Conservation (phyloP, 2,329 filamentous ascomycete genomes). For the Diaporthe helianthi region DNA sequence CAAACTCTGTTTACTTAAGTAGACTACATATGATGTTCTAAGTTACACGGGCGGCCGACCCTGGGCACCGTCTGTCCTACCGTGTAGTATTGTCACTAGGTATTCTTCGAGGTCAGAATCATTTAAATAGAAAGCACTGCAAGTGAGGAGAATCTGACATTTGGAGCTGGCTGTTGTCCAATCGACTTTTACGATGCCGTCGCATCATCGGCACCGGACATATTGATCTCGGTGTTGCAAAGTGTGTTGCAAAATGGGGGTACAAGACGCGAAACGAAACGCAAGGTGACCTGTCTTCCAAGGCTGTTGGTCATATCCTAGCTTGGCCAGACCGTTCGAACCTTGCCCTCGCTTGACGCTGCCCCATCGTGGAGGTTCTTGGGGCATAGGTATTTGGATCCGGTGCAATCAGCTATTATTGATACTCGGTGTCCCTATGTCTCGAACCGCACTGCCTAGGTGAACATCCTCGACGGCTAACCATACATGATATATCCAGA, state of each 20-base stretch:
- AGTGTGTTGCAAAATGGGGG: too few species aligned
- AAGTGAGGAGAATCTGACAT: too few species aligned
- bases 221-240: conserved; percentile 9
- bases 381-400: neutral
- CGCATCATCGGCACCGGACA: neutral
- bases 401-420: neutral
- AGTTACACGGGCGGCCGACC: neutral
- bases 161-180: neutral
- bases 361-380: neutral
- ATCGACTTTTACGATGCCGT: neutral
- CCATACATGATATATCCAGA: neutral
- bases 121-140: neutral
- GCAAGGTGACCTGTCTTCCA: neutral
- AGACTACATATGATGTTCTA: too few species aligned
- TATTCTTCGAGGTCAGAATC: too few species aligned
- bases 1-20: too few species aligned
- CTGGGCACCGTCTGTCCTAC: neutral
- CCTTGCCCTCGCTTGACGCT: neutral
- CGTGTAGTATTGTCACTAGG: neutral
- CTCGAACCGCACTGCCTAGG: neutral
- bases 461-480: neutral
- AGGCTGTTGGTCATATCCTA: neutral
- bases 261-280: neutral
- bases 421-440: too few species aligned
- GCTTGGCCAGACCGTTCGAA: too few species aligned